These are phyloP conservation scores for Phytophthora tubulina DNA, from an alignment of 352 stramenopile species.

Conservation along the genomic window DNA sequence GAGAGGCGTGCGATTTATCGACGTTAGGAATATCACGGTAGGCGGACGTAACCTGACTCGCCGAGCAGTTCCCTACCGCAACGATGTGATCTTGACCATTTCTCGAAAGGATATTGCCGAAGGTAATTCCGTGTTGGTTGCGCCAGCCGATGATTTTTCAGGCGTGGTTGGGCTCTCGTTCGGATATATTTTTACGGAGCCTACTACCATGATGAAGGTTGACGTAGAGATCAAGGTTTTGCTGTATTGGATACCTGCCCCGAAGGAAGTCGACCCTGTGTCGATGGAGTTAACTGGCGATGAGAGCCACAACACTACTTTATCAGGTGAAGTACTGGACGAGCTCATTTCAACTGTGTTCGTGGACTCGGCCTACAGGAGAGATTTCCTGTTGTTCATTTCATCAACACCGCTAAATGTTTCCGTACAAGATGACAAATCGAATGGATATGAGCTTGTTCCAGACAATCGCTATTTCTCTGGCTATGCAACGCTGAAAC, in stretches of 20 bases:
- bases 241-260: conserved; percentile 28
- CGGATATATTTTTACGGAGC: conserved; percentile 32
- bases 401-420: conserved; percentile 35
- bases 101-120: conserved; percentile 18
- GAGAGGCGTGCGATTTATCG: conserved; percentile 12
- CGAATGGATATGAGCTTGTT: conserved; percentile 26
- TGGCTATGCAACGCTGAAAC: conserved; percentile 30
- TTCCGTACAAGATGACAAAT: conserved; percentile 1
- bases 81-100: conserved; percentile 6
- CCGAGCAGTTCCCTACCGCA: conserved; percentile 2
- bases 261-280: conserved; percentile 29
- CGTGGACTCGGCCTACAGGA: conserved; percentile 24
- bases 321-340: conserved; percentile 14
- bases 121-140: conserved; percentile 11
- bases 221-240: conserved; percentile 26
- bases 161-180: conserved; percentile 19
- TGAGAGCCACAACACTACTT: conserved; percentile 25
- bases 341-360: conserved; percentile 34
- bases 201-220: conserved; percentile 21
- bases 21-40: conserved; percentile 18
- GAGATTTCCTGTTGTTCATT: conserved; percentile 28
- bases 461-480: conserved; percentile 36
- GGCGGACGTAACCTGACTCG: conserved; percentile 14
- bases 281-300: conserved; percentile 13
- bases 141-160: conserved; percentile 21